Base-by-base conservation (phyloP, 2,329 filamentous ascomycete species). In the Teratosphaeria viscida region DNA sequence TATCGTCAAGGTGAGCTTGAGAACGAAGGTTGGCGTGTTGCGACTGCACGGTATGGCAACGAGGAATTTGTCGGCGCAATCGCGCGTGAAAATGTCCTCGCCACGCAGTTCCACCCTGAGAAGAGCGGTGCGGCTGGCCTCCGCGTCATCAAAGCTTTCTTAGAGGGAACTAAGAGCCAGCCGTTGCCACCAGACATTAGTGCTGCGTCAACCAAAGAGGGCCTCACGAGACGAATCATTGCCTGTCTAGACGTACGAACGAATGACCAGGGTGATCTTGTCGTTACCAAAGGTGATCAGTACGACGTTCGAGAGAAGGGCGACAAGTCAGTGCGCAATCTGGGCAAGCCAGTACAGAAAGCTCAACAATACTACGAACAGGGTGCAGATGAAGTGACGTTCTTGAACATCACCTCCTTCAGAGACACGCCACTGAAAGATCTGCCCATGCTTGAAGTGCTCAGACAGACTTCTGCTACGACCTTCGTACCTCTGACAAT, bases 331-430 rank as follows among this genome's bases (percentile, higher is more conserved):
- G 92, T 99, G 39, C 86, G 94, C 64, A 99, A 99, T 74, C 81
- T 99, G 3, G 94, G 94, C 65, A 99, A 99, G 76, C 94, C 94
- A 1, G 92, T 99, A 55, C 91, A 96, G 65, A 89, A 99, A 83
- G 94, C 94, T 8, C 85, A 85, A 75, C 85, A 84, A 69, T 99
- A 99, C 79, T 99, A 97, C 79, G 87, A 95, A 70, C 90, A 96
- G 76, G 94, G 94, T 61, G 92, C 94, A 12, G 94, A 99, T 75
- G 94, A 99, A 76, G 84, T 99, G 59, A 96, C 92, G 0, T 99
- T 99, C 75, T 82, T 99, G 66, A 99, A 99, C 81, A 99, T 99
- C 71, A 99, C 92, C 1, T 94, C 88, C 23, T 99, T 99, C 82
- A 87, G 94, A 63, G 94, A 97, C 78, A 95, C 91, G 65, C 94